Evolutionary conservation across 306 rosid species (phyloP), one percentile per base, ranked within the genome.

Genomic region (Abrus pulchellus): DNA sequence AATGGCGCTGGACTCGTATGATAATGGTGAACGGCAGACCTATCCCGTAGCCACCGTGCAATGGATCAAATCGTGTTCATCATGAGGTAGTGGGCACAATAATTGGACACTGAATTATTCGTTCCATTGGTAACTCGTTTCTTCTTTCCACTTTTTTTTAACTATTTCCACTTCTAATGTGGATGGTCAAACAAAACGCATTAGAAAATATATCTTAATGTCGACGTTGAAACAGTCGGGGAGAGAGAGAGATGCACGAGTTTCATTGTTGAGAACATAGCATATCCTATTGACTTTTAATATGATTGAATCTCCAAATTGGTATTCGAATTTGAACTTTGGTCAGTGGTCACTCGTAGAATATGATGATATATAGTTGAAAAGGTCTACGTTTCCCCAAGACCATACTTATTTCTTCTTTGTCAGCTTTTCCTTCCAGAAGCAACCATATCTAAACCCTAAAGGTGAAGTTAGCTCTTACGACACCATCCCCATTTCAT

Each of bases 391-490:
- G 28, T 74, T 79, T 74, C 66, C 61, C 72, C 78, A 28, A 49
- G 65, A 61, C 77, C 45, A 50, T 47, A 40, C 1, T 48, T 62
- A 56, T 69, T 69, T 70, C 44, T 7, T 69, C 59, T 60, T 63
- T 47, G 61, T 41, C 80, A 64, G 5, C 65, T 14, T 30, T 10
- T 20, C 68, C 74, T 79, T 84, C 83, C 41, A 66, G 77, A 83
- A 78, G 60, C 80, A 38, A 3, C 14, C 13, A 30, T 12, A 5
- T 38, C 41, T 27, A 8, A 6, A 20, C 20, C 20, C 20, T 20
- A 20, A 20, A n/a, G 28, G 36, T 49, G 64, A 64, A 29, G 59
- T 78, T n/a, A 52, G 59, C 68, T 9, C 49, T 62, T 43, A 81
- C 41, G 52, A 34, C 67, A 56, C 9, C 68, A 54, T 5, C 67